A percentile compares a stretch with the other conserved stretches of the same genome.
Conservation (phyloP, 257 asterid genomes). For the Penstemon newberryi region DNA sequence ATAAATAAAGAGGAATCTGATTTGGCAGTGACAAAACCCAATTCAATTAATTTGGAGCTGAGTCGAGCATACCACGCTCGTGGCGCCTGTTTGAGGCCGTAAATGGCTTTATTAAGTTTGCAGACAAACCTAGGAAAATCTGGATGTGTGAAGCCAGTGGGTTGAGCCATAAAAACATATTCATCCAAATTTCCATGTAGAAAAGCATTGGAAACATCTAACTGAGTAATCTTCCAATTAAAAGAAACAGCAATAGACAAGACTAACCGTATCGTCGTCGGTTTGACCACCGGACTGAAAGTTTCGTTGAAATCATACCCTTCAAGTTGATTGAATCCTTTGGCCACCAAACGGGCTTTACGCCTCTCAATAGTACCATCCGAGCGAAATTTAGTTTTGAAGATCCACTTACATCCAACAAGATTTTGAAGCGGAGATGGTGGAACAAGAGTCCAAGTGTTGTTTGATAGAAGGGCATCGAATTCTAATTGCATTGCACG, state of each 20-base stretch:
- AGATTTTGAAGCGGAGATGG: neutral
- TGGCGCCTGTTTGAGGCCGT: neutral
- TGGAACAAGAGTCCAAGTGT: neutral
- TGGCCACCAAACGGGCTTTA: neutral
- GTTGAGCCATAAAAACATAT: too few species aligned
- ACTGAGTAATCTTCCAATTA: too few species aligned
- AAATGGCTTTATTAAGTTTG: too few species aligned
- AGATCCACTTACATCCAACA: neutral
- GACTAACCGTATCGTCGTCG: neutral
- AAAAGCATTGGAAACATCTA: too few species aligned
- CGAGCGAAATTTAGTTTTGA: too few species aligned
- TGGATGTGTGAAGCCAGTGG: too few species aligned
- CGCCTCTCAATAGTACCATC: neutral
- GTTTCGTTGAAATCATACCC: neutral
- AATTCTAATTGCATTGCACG: neutral
- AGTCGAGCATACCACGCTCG: neutral
- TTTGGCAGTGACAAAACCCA: neutral
- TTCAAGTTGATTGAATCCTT: neutral
- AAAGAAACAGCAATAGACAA: neutral
- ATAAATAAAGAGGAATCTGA: neutral
- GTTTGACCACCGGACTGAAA: neutral
- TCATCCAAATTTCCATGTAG: too few species aligned
- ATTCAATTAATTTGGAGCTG: neutral
- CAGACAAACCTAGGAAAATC: too few species aligned
- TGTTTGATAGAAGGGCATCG: neutral